phyloP scores from a whole-genome alignment of 768 basidiomycete species.

The Gloeopeniophorella convolvens region DNA sequence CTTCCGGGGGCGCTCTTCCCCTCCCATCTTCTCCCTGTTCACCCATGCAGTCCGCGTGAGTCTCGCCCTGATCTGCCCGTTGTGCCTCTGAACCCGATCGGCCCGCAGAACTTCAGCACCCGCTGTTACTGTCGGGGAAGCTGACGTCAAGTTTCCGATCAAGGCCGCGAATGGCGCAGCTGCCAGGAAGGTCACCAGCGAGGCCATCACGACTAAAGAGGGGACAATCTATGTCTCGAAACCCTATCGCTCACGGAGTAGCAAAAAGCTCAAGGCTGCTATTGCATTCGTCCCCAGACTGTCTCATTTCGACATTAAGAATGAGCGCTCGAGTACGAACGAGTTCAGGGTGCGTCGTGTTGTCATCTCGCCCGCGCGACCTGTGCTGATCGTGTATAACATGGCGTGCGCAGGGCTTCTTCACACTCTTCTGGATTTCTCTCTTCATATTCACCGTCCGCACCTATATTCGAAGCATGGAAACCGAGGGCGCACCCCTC shows the following conservation, averaged over 20 bases:
- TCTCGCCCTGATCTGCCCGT: background rate
- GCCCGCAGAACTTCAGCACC: background rate
- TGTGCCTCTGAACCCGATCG: background rate
- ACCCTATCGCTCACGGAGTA: conserved; percentile 64
- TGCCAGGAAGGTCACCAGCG: conserved; percentile 17
- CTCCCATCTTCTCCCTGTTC: background rate
- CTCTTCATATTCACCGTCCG: conserved; percentile 77
- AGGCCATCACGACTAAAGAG: conserved; percentile 43
- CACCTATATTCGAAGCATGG: conserved; percentile 71
- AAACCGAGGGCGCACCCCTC: conserved; percentile 71
- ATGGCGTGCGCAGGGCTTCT: conserved; percentile 66
- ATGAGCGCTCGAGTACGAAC: conserved; percentile 66
- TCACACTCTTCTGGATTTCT: conserved; percentile 89
- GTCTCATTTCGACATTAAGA: conserved; percentile 78
- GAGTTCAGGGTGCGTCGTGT: conserved; percentile 64
- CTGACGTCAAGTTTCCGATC: conserved; percentile 1
- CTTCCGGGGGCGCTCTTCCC: background rate
- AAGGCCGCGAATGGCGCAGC: background rate
- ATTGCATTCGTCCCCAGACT: conserved; percentile 84
- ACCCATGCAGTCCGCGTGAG: conserved; percentile 5
- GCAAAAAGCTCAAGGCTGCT: conserved; percentile 74
- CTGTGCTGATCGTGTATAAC: background rate
- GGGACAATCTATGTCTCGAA: conserved; percentile 72
- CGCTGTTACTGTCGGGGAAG: background rate
- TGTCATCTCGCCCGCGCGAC: background rate